These are phyloP conservation scores for Thoreauomyces humboldtii DNA, from an alignment of 192 early-diverging fungal species.

Conservation along the genomic window DNA sequence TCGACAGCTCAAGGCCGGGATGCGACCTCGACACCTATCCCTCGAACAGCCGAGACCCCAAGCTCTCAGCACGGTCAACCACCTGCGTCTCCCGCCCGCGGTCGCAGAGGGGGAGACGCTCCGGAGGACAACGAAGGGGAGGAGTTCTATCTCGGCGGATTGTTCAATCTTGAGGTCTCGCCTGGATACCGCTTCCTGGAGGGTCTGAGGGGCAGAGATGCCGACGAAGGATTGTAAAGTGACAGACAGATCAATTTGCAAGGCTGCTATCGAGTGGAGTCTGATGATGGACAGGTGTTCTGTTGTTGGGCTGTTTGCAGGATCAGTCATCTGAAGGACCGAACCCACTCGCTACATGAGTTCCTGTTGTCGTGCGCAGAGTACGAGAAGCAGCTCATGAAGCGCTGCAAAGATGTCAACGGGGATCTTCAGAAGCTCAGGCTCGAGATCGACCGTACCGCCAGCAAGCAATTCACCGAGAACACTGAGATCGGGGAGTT, in stretches of 20 bases:
- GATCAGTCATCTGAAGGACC: constrained; percentile 40
- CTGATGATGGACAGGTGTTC: too few species aligned
- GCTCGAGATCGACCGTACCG: constrained; percentile 53
- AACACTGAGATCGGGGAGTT: constrained; percentile 62
- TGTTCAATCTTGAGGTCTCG: constrained; percentile 48
- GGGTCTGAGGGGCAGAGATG: constrained; percentile 23
- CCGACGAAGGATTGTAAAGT: constrained; percentile 10
- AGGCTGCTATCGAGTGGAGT: too few species aligned
- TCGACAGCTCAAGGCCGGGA: too few species aligned
- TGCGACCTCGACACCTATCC: too few species aligned
- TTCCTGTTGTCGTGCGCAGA: constrained; percentile 39
- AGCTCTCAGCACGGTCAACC: too few species aligned
- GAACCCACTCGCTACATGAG: constrained; percentile 39
- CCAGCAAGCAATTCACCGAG: constrained; percentile 46
- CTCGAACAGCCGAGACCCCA: too few species aligned
- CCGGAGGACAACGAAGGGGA: constrained; percentile 23
- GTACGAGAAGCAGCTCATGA: constrained; percentile 51
- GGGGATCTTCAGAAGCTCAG: constrained; percentile 50
- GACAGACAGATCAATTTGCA: too few species aligned
- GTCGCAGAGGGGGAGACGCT: neutral
- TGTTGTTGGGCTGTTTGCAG: too few species aligned
- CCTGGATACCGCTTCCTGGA: constrained; percentile 46
- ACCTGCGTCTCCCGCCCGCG: neutral
- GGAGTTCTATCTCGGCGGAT: constrained; percentile 43
- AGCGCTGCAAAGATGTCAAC: constrained; percentile 42